phyloP scores from a whole-genome alignment of 1,284 basidiomycete genomes.

The Cystobasidium slooffiae region DNA sequence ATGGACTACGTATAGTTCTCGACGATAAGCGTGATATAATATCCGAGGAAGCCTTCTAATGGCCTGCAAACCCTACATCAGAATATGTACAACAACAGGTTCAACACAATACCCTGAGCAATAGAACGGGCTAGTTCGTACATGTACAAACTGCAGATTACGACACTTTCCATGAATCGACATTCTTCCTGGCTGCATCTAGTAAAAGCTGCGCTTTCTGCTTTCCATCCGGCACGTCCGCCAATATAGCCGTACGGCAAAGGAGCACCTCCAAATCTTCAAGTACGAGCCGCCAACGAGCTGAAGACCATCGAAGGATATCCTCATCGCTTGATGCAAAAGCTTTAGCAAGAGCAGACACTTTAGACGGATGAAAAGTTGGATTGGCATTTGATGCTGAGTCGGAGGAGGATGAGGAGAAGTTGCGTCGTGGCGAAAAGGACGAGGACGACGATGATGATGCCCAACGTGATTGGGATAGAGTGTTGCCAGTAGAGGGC shows the following conservation, averaged over 20 bases:
- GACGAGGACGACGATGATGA: background rate
- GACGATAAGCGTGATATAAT: constrained; percentile 60
- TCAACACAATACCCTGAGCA: no score
- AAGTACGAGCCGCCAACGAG: constrained; percentile 29
- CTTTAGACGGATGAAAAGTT: constrained; percentile 26
- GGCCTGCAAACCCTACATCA: background rate
- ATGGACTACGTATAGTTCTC: constrained; percentile 60
- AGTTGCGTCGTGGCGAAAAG: constrained; percentile 6
- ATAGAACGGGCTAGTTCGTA: background rate
- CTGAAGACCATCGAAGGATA: constrained; percentile 18
- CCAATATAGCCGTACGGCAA: constrained; percentile 20
- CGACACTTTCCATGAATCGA: constrained; percentile 20
- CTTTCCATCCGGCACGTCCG: constrained; percentile 1
- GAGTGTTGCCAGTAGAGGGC: background rate
- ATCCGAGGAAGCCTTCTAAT: constrained; percentile 47
- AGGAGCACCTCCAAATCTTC: constrained; percentile 37
- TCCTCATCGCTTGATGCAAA: constrained; percentile 1
- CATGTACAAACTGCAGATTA: background rate
- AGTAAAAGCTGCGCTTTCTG: constrained; percentile 20
- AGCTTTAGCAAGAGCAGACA: constrained; percentile 25
- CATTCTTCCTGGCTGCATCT: constrained; percentile 20
- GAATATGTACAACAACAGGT: no score
- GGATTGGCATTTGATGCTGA: background rate
- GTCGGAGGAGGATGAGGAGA: background rate
- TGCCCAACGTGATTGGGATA: constrained; percentile 32